Evolutionary conservation across 768 basidiomycete genomes (phyloP), one percentile per base, ranked within the genome.

Genomic region (Mycena belliarum): DNA sequence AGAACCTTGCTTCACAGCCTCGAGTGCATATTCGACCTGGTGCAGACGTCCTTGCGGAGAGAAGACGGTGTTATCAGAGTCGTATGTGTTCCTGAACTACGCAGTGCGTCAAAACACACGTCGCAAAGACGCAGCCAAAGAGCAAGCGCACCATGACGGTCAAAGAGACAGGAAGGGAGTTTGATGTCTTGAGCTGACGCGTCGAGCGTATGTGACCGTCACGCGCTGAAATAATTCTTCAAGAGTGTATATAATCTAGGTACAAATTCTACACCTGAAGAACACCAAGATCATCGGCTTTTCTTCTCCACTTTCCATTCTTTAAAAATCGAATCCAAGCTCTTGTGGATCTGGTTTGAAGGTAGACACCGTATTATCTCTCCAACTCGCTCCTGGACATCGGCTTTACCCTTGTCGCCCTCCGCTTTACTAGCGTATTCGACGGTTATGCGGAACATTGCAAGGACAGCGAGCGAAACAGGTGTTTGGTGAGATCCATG

Each of bases 1-100:
- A 58, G 95, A 98, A 61, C 97, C 97, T 71, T 98, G 97, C 81
- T 99, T 99, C 65, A 99, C 96, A 57, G 97, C 97, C 75, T 99
- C 97, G 52, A 98, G 86, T 2, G 97, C 95, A 83, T 99, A 97
- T 75, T 97, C 95, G 65, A 97, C 95, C 72, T 97, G 93, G 74
- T 98, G 96, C 49, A 98, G 82, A 40, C 96, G 89, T 57, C 96
- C 95, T 80, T 97, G 96, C 0, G 95, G 96, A 5, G 89, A 93
- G 79, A 95, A 94, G 65, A 95, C 95, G 41, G 95, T 98, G 76
- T 97, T 98, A 76, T 98, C 96, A 44, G 94, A 96, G 76, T 98
- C 96, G 79, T 98, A 98, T 3, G 95, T 96, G 71, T 97, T 97
- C 67, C 95, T 81, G 70, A 93, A 94, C 92, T 94, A 70, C 23